Percentiles rank a stretch among this genome's conserved stretches.
phyloP scores from a whole-genome alignment of 2,329 filamentous ascomycete genomes.

The Aspergillus unguis region DNA sequence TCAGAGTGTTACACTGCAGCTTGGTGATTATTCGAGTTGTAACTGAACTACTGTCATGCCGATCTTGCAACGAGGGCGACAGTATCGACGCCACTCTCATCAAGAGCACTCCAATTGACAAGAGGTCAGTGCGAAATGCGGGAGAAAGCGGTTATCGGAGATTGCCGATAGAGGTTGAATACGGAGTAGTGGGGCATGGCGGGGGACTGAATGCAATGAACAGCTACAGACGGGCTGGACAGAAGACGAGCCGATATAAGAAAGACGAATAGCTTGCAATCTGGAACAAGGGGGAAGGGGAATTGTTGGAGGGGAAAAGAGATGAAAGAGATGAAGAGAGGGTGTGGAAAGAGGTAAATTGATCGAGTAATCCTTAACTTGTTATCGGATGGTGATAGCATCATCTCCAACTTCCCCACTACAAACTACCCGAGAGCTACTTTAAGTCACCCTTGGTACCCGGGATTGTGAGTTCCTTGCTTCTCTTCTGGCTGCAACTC shows the following conservation, averaged over 20 bases:
- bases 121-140: neutral
- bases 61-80: too few species aligned
- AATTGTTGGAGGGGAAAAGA: neutral
- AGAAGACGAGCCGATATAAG: neutral
- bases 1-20: constrained; percentile 10
- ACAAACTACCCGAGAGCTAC: neutral
- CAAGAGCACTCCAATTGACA: too few species aligned
- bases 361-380: constrained; percentile 19
- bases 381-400: constrained; percentile 5
- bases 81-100: too few species aligned
- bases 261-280: neutral
- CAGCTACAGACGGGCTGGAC: too few species aligned
- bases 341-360: constrained; percentile 14
- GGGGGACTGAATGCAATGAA: too few species aligned
- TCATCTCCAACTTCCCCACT: neutral
- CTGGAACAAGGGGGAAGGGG: neutral
- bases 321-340: constrained; percentile 1
- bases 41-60: constrained; percentile 1
- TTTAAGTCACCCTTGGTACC: neutral
- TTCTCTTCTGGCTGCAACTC: neutral
- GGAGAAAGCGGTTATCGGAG: constrained; percentile 20
- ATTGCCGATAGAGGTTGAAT: constrained; percentile 15
- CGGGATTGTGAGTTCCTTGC: too few species aligned
- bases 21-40: neutral
- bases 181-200: constrained; percentile 12